Base-by-base conservation (phyloP, 2,329 filamentous ascomycete genomes). In the Paraphoma sp. region DNA sequence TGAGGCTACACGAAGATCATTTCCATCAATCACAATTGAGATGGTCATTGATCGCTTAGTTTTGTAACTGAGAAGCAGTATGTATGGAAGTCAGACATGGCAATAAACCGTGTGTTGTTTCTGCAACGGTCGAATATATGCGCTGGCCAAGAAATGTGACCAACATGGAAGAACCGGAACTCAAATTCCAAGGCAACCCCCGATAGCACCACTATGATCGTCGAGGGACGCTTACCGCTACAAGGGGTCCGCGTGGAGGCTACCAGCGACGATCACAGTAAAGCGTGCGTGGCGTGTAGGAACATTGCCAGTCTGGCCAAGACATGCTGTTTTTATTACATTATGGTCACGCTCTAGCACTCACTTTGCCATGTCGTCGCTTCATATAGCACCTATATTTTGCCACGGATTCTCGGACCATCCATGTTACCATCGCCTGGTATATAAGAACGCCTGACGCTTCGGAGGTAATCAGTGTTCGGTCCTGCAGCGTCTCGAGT, bases 371-470 rank as follows among this genome's bases (percentile, higher is more conserved):
- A 57, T 60, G 50, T 48, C 49, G 49, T 57, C 17, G 28, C 54
- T 66, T 68, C 66, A 72, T 73, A 60, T 70, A 65, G 45, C 44
- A 45, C 57, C 47, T 47, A 60, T 51, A 69, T 72, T 68, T 65
- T 63, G 57, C 62, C 64, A 58, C 57, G 64, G 62, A 57, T 45
- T 62, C 16, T 58, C 54, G 55, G 63, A 57, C 50, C 53, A 53
- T 40, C 44, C 56, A 48, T 54, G 43, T 40, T 49, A 28, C 43
- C 28, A 38, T 40, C 33, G 23, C 11, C 44, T 38, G 36, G 46
- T 60, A 62, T 65, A 67, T 64, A 67, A 60, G 43, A 55, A 33
- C 17, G 17, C 17, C 28, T 2, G 33, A 38, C 36, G 43, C 52
- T 43, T 38, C 48, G 28, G 23, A 42, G 57, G 42, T 10, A 16